phyloP scores from a whole-genome alignment of 352 stramenopile species.

The Pythium sp. region DNA sequence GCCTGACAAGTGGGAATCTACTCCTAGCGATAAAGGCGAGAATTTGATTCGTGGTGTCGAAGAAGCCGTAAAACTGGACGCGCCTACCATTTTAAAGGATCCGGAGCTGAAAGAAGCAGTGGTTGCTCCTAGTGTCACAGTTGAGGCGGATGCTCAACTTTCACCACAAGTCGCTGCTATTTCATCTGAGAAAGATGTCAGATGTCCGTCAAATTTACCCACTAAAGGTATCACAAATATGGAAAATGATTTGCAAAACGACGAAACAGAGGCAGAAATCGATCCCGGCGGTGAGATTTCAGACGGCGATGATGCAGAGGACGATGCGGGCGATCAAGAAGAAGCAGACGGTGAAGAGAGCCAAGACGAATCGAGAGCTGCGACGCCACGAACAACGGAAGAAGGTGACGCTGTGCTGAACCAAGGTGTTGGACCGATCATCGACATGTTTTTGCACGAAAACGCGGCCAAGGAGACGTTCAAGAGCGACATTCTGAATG shows the following conservation, averaged over 20 bases:
- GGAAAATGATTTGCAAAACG: background rate
- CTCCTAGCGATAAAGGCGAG: background rate
- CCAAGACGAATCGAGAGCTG: background rate
- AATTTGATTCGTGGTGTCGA: background rate
- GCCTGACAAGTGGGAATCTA: background rate
- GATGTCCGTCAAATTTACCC: background rate
- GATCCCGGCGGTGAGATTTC: background rate
- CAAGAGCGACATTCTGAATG: background rate
- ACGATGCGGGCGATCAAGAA: slow-evolving; percentile 10
- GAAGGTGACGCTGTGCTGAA: background rate
- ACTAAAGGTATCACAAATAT: background rate
- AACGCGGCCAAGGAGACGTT: background rate
- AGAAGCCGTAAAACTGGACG: background rate
- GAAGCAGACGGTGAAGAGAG: slow-evolving; percentile 3
- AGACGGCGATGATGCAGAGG: slow-evolving; percentile 3
- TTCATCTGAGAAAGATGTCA: background rate
- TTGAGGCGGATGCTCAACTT: slow-evolving; percentile 13
- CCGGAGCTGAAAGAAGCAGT: background rate
- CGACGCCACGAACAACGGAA: background rate
- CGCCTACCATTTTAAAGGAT: too few relatives aligned
- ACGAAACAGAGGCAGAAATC: background rate
- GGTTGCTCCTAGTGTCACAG: slow-evolving; percentile 13
- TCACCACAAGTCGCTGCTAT: slow-evolving; percentile 1
- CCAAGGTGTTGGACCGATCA: background rate
- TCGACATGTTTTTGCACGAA: background rate